phyloP scores from a whole-genome alignment of 208 protist genomes.

The Naegleria lovaniensis region DNA sequence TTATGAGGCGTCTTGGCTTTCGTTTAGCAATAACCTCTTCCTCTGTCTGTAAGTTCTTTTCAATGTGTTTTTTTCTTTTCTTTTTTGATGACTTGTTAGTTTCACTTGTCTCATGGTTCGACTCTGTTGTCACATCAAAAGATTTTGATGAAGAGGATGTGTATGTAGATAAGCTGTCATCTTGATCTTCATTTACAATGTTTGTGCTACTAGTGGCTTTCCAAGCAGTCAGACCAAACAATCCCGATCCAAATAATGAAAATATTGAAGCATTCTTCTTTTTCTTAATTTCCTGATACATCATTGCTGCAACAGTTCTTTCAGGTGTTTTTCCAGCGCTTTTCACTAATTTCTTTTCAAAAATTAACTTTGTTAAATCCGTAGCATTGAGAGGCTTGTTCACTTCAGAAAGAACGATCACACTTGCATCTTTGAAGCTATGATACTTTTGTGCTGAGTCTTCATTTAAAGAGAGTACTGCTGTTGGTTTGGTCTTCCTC shows the following conservation, averaged over 20 bases:
- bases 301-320: slow-evolving; percentile 18
- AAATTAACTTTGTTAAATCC: not conserved
- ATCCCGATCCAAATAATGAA: not conserved
- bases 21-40: not conserved
- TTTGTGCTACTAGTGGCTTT: not conserved
- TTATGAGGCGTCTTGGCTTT: not conserved
- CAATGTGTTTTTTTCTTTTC: not conserved
- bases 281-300: not conserved
- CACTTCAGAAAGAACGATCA: not conserved
- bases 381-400: not conserved
- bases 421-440: not conserved
- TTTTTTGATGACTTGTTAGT: not conserved
- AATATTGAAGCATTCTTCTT: not conserved
- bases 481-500: no score
- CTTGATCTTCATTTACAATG: not conserved
- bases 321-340: not conserved
- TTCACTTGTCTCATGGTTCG: not conserved
- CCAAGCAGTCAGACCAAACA: not conserved
- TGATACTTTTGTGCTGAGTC: not conserved
- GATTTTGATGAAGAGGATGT: not conserved
- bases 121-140: not conserved
- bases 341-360: not conserved
- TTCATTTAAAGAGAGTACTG: no score
- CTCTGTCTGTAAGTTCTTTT: not conserved
- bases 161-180: not conserved